Base-by-base conservation (phyloP, 331 rosid species). In the Quercus tomentella region DNA sequence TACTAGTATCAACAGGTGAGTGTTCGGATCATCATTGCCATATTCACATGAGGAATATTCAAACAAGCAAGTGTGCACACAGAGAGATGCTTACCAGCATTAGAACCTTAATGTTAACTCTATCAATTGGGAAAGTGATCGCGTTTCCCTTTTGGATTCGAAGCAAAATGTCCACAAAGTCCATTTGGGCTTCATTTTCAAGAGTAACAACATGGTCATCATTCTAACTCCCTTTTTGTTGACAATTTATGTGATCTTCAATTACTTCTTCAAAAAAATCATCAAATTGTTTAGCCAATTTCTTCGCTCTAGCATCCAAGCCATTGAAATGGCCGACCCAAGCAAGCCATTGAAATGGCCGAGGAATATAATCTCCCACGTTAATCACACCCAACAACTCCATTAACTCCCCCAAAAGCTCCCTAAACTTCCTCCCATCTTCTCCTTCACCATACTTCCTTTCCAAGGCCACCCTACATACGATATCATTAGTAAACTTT, bases 141-240 rank as follows among this genome's bases (percentile, higher is more conserved):
- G 23, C 6, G 55, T 81, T 62, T 7, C 6, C 49, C 61, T 60
- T 54, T 55, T 81, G 82, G 0, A 77, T 14, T 0, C 54, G 57
- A 77, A 84, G 82, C 85, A 81, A 77, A 77, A 73, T 61, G 3
- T 84, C 85, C 37, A 84, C 88, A 77, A 84, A 84, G 78, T 80
- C 85, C 68, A 20, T 51, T 1, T 21, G 76, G 16, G 33, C 72
- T 67, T 75, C 79, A 61, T 17, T 8, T 3, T 71, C 79, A 1
- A 6, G 26, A 31, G 37, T 68, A 76, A 43, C 51, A 43, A 43
- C 14, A 43, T 54, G 70, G 65, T 62, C 52, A 43, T 56, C 1
- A 21, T 31, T 21, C 61, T 56, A 1, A 15, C 56, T 21, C 49
- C 16, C 4, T 43, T 43, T 43, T 7, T 43, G 11, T 0, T 43